phyloP scores from a whole-genome alignment of 73 alveolate genomes.

The Tetrahymena borealis region DNA sequence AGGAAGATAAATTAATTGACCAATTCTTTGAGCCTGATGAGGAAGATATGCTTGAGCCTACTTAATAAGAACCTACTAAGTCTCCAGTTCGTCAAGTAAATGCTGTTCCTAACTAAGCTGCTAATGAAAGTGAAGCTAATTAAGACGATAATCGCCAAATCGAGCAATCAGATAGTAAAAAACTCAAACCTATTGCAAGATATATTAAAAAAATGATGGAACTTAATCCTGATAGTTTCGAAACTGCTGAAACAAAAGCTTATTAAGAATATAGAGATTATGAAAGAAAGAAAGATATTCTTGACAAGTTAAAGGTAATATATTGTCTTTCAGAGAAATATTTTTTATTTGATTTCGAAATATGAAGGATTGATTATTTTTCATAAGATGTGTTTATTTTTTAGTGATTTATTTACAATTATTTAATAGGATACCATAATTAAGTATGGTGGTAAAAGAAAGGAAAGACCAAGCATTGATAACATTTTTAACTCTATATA shows the following conservation, averaged over 20 bases:
- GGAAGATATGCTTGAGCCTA: background rate
- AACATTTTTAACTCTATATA: background rate
- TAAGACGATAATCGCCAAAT: background rate
- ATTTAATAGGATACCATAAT: background rate
- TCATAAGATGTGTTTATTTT: no score
- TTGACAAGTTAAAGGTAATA: background rate
- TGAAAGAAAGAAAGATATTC: background rate
- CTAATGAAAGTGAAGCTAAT: background rate
- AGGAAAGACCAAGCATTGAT: background rate
- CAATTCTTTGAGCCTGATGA: background rate
- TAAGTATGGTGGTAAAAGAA: constrained; percentile 2
- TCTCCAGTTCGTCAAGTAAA: background rate
- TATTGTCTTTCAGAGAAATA: no score
- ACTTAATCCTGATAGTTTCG: background rate
- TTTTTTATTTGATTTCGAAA: no score
- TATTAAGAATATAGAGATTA: background rate
- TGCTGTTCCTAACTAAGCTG: background rate
- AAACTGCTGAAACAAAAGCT: background rate
- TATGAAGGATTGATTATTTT: no score
- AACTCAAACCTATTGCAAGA: background rate
- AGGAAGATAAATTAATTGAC: background rate
- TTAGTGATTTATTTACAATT: background rate
- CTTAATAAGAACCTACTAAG: background rate
- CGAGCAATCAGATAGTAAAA: background rate
- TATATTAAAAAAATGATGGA: background rate